Conservation (phyloP, 1,284 basidiomycete genomes). For the Stygiomarasmius scandens region DNA sequence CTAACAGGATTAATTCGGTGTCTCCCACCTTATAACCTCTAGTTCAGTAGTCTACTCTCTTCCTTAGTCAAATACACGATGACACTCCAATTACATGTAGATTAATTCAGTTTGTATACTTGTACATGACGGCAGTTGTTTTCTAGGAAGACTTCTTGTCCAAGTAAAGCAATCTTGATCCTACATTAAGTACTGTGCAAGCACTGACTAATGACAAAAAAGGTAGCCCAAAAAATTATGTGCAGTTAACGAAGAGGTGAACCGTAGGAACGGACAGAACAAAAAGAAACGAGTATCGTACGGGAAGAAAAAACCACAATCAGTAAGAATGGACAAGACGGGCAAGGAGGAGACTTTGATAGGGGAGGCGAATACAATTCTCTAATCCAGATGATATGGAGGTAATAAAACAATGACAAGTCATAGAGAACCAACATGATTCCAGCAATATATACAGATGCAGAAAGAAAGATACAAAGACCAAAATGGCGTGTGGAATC, state of each 20-base stretch:
- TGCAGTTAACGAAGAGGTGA: background rate
- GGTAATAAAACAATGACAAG: background rate
- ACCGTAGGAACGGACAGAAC: conserved; percentile 10
- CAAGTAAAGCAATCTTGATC: background rate
- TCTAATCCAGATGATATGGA: background rate
- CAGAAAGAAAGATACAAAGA: background rate
- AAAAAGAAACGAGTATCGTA: conserved; percentile 8
- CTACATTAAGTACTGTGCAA: background rate
- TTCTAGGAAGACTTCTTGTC: background rate
- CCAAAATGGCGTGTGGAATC: conserved; percentile 20
- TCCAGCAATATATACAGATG: background rate
- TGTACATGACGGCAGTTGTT: background rate
- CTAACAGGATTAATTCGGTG: background rate
- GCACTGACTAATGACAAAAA: background rate
- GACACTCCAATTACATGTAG: too few relatives aligned
- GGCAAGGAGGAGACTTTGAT: background rate
- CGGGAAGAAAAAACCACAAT: too few relatives aligned
- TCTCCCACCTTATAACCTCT: too few relatives aligned
- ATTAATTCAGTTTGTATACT: too few relatives aligned
- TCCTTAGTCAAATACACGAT: too few relatives aligned
- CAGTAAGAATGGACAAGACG: conserved; percentile 3
- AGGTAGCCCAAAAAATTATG: background rate
- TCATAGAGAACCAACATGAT: background rate
- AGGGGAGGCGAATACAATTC: background rate
- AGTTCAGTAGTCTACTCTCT: too few relatives aligned